These are phyloP conservation scores for Isoetes taiwanensis DNA, from an alignment of 75 land plant species.

Conservation along the genomic window DNA sequence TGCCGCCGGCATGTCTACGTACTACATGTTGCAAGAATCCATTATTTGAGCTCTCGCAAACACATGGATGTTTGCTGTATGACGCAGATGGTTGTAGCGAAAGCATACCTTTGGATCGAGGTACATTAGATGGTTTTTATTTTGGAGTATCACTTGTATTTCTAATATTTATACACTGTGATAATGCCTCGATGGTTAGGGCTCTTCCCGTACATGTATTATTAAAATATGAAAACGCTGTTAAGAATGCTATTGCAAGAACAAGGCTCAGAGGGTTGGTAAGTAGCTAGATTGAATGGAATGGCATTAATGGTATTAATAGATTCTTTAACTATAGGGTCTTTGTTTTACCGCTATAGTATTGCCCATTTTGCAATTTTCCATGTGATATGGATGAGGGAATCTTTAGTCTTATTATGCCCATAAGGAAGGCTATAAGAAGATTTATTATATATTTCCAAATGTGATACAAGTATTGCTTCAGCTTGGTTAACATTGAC, in stretches of 20 bases:
- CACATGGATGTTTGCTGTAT: slow-evolving; percentile 12
- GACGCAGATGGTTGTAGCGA: slow-evolving; percentile 28
- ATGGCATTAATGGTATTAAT: not conserved
- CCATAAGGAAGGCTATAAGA: slow-evolving; percentile 16
- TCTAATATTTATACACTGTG: not conserved
- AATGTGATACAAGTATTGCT: not conserved
- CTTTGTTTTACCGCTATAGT: slow-evolving; percentile 6
- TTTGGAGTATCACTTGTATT: too few relatives aligned
- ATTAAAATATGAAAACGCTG: slow-evolving; percentile 30
- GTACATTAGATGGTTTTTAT: too few relatives aligned
- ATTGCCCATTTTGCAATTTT: slow-evolving; percentile 31
- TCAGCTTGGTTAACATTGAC: not conserved
- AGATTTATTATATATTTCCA: slow-evolving; percentile 9
- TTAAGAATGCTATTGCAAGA: slow-evolving; percentile 23
- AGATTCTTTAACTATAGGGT: not conserved
- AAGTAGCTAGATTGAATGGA: slow-evolving; percentile 1
- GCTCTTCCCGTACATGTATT: slow-evolving; percentile 26
- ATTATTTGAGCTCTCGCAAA: slow-evolving; percentile 21
- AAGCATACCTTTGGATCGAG: too few relatives aligned
- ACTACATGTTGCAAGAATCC: slow-evolving; percentile 27
- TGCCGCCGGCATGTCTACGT: slow-evolving; percentile 21
- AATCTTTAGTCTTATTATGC: slow-evolving; percentile 19
- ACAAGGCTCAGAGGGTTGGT: slow-evolving; percentile 30
- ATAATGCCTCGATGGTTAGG: slow-evolving; percentile 12
- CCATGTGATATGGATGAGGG: slow-evolving; percentile 32